These are phyloP conservation scores for Erythrophleum fordii DNA, from an alignment of 306 rosid species.

Conservation along the genomic window DNA sequence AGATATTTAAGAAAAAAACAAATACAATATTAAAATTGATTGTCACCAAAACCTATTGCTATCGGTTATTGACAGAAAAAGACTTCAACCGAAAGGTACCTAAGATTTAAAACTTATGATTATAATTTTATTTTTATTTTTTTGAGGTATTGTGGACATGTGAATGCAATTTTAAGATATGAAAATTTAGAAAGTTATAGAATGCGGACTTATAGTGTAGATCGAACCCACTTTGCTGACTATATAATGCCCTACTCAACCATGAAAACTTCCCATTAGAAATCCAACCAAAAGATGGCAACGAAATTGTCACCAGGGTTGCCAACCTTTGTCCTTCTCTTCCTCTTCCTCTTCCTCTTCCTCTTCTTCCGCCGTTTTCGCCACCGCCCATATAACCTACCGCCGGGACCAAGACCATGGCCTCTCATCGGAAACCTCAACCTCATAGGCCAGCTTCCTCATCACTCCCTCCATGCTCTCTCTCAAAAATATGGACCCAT, in stretches of 20 bases:
- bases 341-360: constrained; percentile 45
- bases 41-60: too few relatives aligned
- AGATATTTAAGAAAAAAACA: too few relatives aligned
- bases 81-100: too few relatives aligned
- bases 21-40: too few relatives aligned
- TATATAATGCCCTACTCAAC: neutral
- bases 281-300: neutral
- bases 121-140: too few relatives aligned
- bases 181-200: too few relatives aligned
- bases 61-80: too few relatives aligned
- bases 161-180: too few relatives aligned
- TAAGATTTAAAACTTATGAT: too few relatives aligned
- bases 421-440: constrained; percentile 68
- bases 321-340: constrained; percentile 34
- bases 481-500: constrained; percentile 58
- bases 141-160: too few relatives aligned
- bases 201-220: too few relatives aligned
- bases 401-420: constrained; percentile 73
- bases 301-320: constrained; percentile 41
- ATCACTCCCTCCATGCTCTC: constrained; percentile 48
- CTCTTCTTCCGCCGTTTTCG: neutral
- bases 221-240: too few relatives aligned
- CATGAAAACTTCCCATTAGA: neutral
- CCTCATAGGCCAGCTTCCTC: constrained; percentile 57
- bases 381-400: constrained; percentile 39